phyloP scores from a whole-genome alignment of 768 basidiomycete species.

The Paxillus involutus region DNA sequence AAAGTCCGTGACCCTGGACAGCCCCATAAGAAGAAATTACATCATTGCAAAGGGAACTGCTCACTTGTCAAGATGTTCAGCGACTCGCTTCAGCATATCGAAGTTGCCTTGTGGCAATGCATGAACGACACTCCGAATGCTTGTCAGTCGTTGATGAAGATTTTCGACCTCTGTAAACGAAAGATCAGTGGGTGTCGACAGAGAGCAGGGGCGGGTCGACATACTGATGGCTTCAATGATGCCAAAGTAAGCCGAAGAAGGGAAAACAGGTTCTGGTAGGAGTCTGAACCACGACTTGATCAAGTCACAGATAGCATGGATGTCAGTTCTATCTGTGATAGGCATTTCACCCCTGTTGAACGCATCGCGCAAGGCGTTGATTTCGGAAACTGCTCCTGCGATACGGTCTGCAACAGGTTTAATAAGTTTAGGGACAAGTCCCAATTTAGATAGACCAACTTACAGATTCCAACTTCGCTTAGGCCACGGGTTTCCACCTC shows the following conservation, averaged over 20 bases:
- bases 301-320: conserved; percentile 80
- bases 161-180: conserved; percentile 61
- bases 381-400: conserved; percentile 71
- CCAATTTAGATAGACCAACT: conserved; percentile 26
- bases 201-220: conserved; percentile 17
- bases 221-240: conserved; percentile 73
- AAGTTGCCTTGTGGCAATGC: conserved; percentile 72
- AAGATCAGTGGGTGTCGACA: conserved; percentile 14
- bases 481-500: conserved; percentile 79
- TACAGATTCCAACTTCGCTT: conserved; percentile 82
- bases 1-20: conserved; percentile 74
- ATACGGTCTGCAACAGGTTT: conserved; percentile 62
- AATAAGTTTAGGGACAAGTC: background rate
- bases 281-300: conserved; percentile 87
- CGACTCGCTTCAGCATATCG: conserved; percentile 73
- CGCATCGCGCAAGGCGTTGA: conserved; percentile 67
- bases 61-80: conserved; percentile 81
- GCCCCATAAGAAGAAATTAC: background rate
- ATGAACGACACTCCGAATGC: conserved; percentile 68
- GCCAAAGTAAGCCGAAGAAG: conserved; percentile 61
- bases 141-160: conserved; percentile 61
- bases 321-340: conserved; percentile 60
- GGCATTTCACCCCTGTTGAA: conserved; percentile 76
- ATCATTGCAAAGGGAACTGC: conserved; percentile 13
- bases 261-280: conserved; percentile 79